These are phyloP conservation scores for Chiua virens DNA, from an alignment of 768 basidiomycete species.

Conservation along the genomic window DNA sequence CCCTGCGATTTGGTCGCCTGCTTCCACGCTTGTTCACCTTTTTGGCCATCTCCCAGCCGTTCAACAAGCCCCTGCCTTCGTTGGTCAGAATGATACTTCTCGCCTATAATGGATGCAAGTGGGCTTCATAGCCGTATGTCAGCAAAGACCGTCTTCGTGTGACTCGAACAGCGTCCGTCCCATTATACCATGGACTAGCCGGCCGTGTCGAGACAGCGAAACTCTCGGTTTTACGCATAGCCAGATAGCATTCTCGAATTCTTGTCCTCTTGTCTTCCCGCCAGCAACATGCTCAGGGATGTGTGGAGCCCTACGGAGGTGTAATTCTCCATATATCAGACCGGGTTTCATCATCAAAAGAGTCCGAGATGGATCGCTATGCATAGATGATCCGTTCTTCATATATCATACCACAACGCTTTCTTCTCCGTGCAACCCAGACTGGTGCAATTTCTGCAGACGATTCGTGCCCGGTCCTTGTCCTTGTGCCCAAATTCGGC, in stretches of 20 bases:
- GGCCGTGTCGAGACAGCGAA: background rate
- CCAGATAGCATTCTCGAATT: background rate
- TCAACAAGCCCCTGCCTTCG: conserved; percentile 15
- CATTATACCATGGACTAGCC: background rate
- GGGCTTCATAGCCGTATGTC: conserved; percentile 8
- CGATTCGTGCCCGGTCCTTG: too few species aligned
- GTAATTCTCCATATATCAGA: background rate
- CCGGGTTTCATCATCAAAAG: background rate
- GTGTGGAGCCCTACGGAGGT: background rate
- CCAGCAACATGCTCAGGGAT: background rate
- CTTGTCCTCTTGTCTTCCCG: background rate
- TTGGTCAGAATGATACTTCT: conserved; percentile 23
- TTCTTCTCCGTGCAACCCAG: background rate
- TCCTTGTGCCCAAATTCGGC: too few species aligned
- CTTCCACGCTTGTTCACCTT: background rate
- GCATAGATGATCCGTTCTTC: background rate
- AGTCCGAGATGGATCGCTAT: background rate
- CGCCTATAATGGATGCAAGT: conserved; percentile 25
- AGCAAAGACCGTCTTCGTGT: background rate
- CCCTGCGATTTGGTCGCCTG: background rate
- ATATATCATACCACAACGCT: background rate
- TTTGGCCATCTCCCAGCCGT: conserved; percentile 28
- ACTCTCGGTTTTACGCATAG: background rate
- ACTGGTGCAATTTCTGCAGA: too few species aligned
- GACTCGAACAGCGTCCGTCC: background rate